phyloP scores from a whole-genome alignment of 1,284 basidiomycete species.

The Ceratobasidium sp. region DNA sequence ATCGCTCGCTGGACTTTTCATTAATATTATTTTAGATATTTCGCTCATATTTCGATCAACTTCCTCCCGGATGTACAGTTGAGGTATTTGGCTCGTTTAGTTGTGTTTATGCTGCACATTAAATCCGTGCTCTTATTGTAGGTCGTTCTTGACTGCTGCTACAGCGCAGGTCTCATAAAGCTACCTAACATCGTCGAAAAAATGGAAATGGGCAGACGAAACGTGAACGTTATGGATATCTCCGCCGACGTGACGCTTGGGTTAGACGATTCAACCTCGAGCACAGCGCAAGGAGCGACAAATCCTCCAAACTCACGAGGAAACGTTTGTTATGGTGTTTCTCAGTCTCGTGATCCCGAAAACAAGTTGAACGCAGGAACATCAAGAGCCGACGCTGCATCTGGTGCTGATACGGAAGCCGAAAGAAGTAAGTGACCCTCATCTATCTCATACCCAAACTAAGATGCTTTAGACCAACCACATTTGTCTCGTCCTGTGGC shows the following conservation, averaged over 20 bases:
- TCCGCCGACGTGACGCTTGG: background rate
- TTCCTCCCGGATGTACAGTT: slow-evolving; percentile 27
- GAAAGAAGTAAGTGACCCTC: background rate
- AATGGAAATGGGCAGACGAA: background rate
- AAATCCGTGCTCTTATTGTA: background rate
- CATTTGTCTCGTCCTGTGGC: background rate
- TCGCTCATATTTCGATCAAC: slow-evolving; percentile 6
- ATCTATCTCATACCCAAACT: background rate
- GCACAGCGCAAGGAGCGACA: background rate
- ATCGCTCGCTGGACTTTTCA: background rate
- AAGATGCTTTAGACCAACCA: background rate
- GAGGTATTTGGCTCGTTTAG: slow-evolving; percentile 1
- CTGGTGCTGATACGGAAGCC: no score
- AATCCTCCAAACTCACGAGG: background rate
- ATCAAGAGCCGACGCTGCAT: no score
- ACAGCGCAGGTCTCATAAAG: slow-evolving; percentile 27
- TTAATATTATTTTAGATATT: background rate
- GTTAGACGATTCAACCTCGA: background rate
- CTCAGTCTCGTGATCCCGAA: background rate
- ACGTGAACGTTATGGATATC: background rate
- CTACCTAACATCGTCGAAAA: slow-evolving; percentile 4
- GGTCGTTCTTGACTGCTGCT: slow-evolving; percentile 30
- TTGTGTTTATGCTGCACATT: background rate
- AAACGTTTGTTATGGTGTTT: background rate
- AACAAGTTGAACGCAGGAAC: background rate